A percentile compares a stretch with the other conserved stretches of the same genome.
Evolutionary conservation across 192 early-diverging fungal genomes (phyloP).

Genomic region (Umbelopsis sp.): DNA sequence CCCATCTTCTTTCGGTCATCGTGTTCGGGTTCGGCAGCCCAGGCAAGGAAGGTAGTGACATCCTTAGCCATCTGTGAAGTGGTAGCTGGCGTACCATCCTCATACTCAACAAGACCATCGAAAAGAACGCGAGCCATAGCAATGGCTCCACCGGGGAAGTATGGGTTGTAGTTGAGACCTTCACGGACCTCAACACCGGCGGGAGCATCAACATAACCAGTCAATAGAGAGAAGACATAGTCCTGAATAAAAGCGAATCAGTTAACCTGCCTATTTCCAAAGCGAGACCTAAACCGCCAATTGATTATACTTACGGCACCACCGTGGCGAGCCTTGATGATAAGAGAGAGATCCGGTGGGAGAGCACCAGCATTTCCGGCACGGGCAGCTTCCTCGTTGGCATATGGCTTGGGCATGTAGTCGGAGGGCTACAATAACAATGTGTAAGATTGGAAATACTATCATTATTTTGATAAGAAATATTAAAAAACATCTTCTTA

Average conservation of each 20-base stretch:
- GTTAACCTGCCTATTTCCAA: background rate
- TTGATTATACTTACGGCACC: conserved; percentile 62
- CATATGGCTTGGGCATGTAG: conserved; percentile 86
- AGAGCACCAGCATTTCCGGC: conserved; percentile 94
- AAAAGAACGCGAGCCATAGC: conserved; percentile 93
- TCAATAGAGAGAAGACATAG: conserved; percentile 94
- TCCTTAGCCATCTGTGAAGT: conserved; percentile 98
- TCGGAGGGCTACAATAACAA: conserved; percentile 66
- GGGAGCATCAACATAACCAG: conserved; percentile 95
- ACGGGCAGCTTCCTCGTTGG: conserved; percentile 96
- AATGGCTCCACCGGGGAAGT: conserved; percentile 98
- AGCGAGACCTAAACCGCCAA: background rate
- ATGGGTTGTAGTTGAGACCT: conserved; percentile 98
- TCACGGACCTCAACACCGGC: conserved; percentile 92
- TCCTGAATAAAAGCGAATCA: conserved; percentile 50
- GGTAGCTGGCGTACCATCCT: conserved; percentile 95
- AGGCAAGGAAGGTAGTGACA: conserved; percentile 89
- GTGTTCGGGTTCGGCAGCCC: conserved; percentile 95
- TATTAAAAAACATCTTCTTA: background rate
- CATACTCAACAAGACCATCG: conserved; percentile 94
- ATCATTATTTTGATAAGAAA: background rate
- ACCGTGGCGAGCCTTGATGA: conserved; percentile 93
- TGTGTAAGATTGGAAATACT: background rate
- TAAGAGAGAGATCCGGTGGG: conserved; percentile 95
- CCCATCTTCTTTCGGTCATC: conserved; percentile 98